These are phyloP conservation scores for Hordeum marinum DNA, from an alignment of 176 grass and related monocot genomes.

Conservation along the genomic window DNA sequence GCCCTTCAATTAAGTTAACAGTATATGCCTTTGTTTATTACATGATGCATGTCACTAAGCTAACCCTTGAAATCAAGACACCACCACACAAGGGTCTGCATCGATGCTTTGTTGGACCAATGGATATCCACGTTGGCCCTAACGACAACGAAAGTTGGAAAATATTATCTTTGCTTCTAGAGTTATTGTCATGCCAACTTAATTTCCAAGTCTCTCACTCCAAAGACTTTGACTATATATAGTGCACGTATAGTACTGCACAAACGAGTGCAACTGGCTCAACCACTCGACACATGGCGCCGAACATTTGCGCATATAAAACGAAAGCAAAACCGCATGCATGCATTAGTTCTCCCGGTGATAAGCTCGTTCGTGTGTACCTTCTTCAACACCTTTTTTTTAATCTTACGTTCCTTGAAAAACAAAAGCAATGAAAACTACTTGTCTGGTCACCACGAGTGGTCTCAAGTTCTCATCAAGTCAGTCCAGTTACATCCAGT, in stretches of 20 bases:
- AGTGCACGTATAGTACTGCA: neutral
- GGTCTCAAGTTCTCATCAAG: slow-evolving; percentile 2
- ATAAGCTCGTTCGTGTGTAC: too few species aligned
- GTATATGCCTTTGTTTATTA: slow-evolving; percentile 1
- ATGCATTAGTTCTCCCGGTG: neutral
- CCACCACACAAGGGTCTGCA: neutral
- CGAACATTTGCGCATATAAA: neutral
- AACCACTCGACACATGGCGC: slow-evolving; percentile 16
- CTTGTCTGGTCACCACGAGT: neutral
- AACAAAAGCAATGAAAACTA: neutral
- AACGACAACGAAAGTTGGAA: slow-evolving; percentile 9
- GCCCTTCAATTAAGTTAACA: neutral
- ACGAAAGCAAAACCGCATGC: neutral
- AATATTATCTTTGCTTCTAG: neutral
- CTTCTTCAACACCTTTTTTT: neutral
- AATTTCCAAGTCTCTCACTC: slow-evolving; percentile 34
- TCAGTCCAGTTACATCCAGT: neutral
- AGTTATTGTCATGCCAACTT: slow-evolving; percentile 23
- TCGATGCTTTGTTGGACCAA: slow-evolving; percentile 37
- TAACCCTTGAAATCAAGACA: neutral
- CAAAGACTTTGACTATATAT: slow-evolving; percentile 50
- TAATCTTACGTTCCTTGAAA: neutral
- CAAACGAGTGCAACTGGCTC: neutral
- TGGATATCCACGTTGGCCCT: slow-evolving; percentile 41
- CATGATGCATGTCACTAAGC: slow-evolving; percentile 21